These are phyloP conservation scores for Corylus avellana DNA, from an alignment of 306 rosid genomes.

Conservation along the genomic window DNA sequence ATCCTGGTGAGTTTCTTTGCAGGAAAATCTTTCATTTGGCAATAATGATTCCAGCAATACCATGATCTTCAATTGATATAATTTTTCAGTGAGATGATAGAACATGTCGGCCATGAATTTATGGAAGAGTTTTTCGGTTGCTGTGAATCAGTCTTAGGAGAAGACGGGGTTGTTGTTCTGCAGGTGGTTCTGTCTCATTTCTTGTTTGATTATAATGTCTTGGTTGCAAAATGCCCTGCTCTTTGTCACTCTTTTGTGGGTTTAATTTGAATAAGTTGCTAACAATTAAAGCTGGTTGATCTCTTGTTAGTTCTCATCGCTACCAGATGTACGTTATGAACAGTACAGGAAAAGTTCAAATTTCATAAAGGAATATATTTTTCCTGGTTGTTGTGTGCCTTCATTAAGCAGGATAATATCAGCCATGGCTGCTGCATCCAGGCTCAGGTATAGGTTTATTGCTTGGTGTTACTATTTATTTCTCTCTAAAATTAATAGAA, in stretches of 20 bases:
- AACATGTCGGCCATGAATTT: constrained; percentile 80
- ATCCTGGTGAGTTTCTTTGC: constrained; percentile 66
- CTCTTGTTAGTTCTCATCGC: constrained; percentile 58
- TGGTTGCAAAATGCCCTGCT: background rate
- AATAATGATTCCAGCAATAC: background rate
- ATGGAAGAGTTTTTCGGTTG: constrained; percentile 79
- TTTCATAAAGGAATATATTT: constrained; percentile 83
- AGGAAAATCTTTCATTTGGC: background rate
- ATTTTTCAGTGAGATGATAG: constrained; percentile 83
- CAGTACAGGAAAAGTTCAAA: constrained; percentile 75
- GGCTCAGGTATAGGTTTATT: constrained; percentile 54
- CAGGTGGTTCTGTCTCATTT: constrained; percentile 48
- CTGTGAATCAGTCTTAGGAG: constrained; percentile 71
- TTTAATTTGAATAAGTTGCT: background rate
- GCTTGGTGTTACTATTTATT: background rate
- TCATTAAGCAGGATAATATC: constrained; percentile 76
- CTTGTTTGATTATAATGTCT: background rate
- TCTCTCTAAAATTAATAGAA: constrained; percentile 3
- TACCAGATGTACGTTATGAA: constrained; percentile 74
- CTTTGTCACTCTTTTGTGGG: constrained; percentile 11
- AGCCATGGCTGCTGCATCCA: constrained; percentile 63
- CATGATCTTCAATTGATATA: background rate
- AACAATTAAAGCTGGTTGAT: background rate
- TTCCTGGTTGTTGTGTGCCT: constrained; percentile 85
- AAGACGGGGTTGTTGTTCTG: constrained; percentile 70